Percentiles rank a stretch among this genome's conserved stretches.
phyloP scores from a whole-genome alignment of 2,329 filamentous ascomycete genomes.

The Talaromyces pinophilus region DNA sequence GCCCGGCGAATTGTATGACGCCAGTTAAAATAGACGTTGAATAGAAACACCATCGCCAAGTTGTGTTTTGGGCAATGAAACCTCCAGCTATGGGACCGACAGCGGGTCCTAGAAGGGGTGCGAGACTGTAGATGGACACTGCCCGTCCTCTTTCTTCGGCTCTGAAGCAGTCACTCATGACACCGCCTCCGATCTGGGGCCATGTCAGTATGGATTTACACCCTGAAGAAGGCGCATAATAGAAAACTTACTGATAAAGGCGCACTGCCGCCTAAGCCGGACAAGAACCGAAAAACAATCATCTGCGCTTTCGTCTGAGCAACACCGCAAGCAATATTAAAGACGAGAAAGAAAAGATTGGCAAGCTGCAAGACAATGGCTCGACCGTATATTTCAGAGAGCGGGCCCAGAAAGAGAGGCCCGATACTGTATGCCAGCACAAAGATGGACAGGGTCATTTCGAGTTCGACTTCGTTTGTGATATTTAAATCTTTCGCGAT shows the following conservation, averaged over 20 bases:
- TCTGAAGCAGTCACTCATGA: constrained; percentile 59
- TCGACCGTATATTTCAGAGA: constrained; percentile 60
- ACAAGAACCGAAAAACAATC: constrained; percentile 60
- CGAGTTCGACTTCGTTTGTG: constrained; percentile 44
- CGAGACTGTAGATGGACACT: constrained; percentile 60
- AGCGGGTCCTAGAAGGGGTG: constrained; percentile 62
- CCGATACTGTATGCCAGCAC: constrained; percentile 57
- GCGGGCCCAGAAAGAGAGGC: constrained; percentile 54
- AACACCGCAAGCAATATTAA: constrained; percentile 62
- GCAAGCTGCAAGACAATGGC: constrained; percentile 56
- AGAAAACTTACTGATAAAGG: constrained; percentile 50
- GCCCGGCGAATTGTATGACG: constrained; percentile 61
- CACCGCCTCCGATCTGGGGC: constrained; percentile 49
- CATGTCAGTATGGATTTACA: background rate
- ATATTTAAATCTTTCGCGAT: constrained; percentile 60
- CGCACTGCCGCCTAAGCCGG: constrained; percentile 61
- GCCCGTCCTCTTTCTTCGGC: constrained; percentile 63
- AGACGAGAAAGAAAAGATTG: constrained; percentile 59
- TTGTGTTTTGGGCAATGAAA: constrained; percentile 62
- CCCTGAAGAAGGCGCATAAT: background rate
- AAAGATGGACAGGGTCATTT: constrained; percentile 58
- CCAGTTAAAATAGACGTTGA: constrained; percentile 64
- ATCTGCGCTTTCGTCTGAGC: constrained; percentile 56
- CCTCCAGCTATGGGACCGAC: constrained; percentile 64
- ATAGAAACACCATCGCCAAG: constrained; percentile 75